Evolutionary conservation across 176 grass and related monocot species (phyloP).

Genomic region (Otatea glauca): DNA sequence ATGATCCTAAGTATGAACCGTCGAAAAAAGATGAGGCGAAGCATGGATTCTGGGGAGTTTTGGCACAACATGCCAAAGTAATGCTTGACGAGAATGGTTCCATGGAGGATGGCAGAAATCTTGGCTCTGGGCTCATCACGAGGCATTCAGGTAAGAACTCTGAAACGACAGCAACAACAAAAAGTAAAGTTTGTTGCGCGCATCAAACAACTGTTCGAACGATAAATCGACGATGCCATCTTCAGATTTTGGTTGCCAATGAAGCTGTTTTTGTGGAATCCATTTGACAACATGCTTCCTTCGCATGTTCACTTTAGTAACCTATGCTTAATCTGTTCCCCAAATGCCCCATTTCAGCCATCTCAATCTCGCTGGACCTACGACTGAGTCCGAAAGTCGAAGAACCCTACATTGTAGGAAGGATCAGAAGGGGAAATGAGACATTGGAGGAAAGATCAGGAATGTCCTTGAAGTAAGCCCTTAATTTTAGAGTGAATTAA

Average conservation of each 20-base stretch:
- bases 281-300: not conserved
- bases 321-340: not conserved
- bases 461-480: slow-evolving; percentile 66
- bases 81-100: slow-evolving; percentile 72
- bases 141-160: slow-evolving; percentile 38
- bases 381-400: slow-evolving; percentile 56
- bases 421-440: slow-evolving; percentile 49
- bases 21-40: slow-evolving; percentile 43
- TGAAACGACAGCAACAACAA: not conserved
- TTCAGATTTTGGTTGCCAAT: no score
- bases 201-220: not conserved
- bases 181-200: not conserved
- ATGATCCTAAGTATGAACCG: no score
- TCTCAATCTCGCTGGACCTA: slow-evolving; percentile 65
- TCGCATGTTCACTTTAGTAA: not conserved
- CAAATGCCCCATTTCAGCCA: slow-evolving; percentile 31
- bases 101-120: slow-evolving; percentile 19
- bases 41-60: slow-evolving; percentile 68
- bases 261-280: not conserved
- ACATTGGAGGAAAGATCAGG: slow-evolving; percentile 89
- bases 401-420: slow-evolving; percentile 54
- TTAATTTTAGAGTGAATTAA: not conserved
- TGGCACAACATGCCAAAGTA: slow-evolving; percentile 66
- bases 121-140: slow-evolving; percentile 11
- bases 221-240: not conserved